Evolutionary conservation across 768 basidiomycete species (phyloP), one percentile per base, ranked within the genome.

Genomic region (Phylloporus sp.): DNA sequence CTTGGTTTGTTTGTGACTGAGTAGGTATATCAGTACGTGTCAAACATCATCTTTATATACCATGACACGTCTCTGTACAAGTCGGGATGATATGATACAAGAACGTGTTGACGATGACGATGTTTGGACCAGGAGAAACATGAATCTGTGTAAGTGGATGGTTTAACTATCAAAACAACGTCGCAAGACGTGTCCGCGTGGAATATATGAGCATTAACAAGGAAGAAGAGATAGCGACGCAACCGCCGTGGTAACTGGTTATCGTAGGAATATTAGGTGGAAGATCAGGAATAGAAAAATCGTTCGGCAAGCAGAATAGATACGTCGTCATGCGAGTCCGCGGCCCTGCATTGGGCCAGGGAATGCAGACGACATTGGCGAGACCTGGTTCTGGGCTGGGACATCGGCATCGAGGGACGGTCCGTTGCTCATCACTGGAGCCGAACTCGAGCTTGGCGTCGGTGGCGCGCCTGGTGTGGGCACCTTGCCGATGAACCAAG

Each of bases 401-500:
- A 71, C 72, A 21, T 78, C 75, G 23, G 66, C 48, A 24, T 62
- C 70, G 38, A 60, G 58, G 15, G 67, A 68, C 27, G 52, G 56
- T 33, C 59, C 66, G 17, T 44, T 57, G 15, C 51, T 61, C 26
- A 54, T 60, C 18, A 57, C 64, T 58, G 58, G 70, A 42, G 54
- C 74, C 11, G 74, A 62, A 54, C 67, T 73, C 68, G 78, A 49
- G 75, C 56, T 75, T 60, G 64, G 81, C 56, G 69, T 82, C 59
- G 45, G 77, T 62, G 50, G 77, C 62, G 64, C 70, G 7, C 65
- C 59, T 0, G 69, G 61, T 6, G 75, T 64, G 5, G 76, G 72
- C 22, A 89, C 81, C 65, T 94, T 96, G 42, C 93, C 92, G 50
- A 95, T 91, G 63, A 90, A 95, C 95, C 95, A 98, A 20, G 90